Evolutionary conservation across 495 filamentous ascomycete species (phyloP).

Genomic region (Xylaria longipes): DNA sequence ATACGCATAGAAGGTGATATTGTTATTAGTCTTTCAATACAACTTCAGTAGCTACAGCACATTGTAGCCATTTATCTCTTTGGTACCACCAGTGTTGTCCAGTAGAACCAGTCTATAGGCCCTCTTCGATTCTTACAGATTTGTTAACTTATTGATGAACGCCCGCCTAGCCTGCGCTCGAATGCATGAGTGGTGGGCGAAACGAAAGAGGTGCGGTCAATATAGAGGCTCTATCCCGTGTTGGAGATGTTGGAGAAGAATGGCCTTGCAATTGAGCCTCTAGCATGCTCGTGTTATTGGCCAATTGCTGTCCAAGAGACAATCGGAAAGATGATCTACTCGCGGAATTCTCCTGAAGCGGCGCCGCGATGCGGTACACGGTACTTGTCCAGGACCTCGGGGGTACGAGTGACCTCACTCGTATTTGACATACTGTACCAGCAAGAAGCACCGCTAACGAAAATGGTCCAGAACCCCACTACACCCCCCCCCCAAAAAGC

Average conservation of each 20-base stretch:
- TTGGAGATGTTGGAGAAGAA: conserved; percentile 14
- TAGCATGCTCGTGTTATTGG: conserved; percentile 1
- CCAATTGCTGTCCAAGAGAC: not conserved
- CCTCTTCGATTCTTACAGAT: not conserved
- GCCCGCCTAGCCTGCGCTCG: not conserved
- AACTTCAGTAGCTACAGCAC: no score
- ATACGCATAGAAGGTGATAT: not conserved
- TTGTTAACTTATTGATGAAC: not conserved
- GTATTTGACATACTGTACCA: not conserved
- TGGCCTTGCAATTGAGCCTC: conserved; percentile 14
- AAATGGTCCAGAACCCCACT: conserved; percentile 7
- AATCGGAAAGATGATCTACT: not conserved
- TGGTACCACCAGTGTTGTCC: not conserved
- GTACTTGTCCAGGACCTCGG: conserved; percentile 2
- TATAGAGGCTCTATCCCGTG: not conserved
- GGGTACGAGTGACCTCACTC: not conserved
- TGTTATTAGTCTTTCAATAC: not conserved
- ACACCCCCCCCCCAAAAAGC: not conserved
- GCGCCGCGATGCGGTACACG: not conserved
- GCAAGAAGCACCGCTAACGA: not conserved
- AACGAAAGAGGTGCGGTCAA: conserved; percentile 4
- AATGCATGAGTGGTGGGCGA: not conserved
- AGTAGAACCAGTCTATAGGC: not conserved
- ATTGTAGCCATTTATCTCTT: not conserved
- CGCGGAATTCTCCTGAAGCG: not conserved